Conservation (phyloP, 2,329 filamentous ascomycete genomes). For the Bipolaris sorokiniana region DNA sequence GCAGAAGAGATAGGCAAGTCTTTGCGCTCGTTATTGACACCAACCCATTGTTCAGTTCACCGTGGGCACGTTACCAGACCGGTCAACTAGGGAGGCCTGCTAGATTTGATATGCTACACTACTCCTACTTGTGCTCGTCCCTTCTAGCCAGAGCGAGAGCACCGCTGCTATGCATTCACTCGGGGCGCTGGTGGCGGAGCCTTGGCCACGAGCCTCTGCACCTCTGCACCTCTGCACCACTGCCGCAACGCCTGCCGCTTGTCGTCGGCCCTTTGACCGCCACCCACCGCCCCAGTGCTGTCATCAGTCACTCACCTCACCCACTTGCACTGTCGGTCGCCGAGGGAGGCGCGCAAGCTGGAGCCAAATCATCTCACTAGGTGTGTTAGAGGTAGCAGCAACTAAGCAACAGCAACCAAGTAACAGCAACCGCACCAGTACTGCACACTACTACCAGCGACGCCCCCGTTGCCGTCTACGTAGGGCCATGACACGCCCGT, state of each 20-base stretch:
- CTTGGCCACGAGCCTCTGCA: background rate
- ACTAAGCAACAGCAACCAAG: too few species aligned
- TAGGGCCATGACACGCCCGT: background rate
- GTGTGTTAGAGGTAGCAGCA: too few species aligned
- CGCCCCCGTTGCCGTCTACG: background rate
- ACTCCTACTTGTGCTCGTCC: background rate
- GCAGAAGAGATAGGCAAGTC: background rate
- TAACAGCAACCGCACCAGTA: too few species aligned
- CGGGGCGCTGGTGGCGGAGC: conserved; percentile 2
- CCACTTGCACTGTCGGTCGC: too few species aligned
- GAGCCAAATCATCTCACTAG: too few species aligned
- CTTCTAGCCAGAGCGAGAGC: background rate
- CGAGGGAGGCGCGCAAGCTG: too few species aligned
- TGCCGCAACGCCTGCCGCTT: conserved; percentile 1
- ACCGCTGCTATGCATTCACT: background rate
- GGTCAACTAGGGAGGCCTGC: background rate
- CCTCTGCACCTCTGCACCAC: conserved; percentile 6
- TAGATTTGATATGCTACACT: background rate
- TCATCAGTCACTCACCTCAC: too few species aligned
- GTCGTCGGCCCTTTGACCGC: conserved; percentile 19
- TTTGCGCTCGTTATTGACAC: background rate
- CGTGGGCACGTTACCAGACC: background rate
- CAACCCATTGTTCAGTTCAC: too few species aligned
- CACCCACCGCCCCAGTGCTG: conserved; percentile 1
- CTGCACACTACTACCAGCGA: background rate